Percentiles rank a stretch among this genome's conserved stretches.
These are phyloP conservation scores for Neoascochyta sp. DNA, from an alignment of 2,329 filamentous ascomycete species.

Conservation along the genomic window DNA sequence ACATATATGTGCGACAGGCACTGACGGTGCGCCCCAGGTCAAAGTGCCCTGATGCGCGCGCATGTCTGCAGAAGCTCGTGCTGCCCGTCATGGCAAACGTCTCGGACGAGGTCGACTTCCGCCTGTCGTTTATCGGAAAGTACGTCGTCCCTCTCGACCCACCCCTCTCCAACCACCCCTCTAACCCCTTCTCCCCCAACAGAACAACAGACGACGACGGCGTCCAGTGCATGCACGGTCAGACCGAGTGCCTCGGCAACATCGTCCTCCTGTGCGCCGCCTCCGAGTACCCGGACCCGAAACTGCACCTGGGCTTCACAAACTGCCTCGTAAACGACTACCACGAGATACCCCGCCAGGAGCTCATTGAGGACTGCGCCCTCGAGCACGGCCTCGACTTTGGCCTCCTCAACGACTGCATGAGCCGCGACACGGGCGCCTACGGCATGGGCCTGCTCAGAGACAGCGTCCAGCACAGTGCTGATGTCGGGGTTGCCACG, in stretches of 20 bases:
- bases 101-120: slow-evolving; percentile 83
- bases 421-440: slow-evolving; percentile 70
- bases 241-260: slow-evolving; percentile 86
- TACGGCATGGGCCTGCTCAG: slow-evolving; percentile 66
- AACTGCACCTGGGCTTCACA: slow-evolving; percentile 86
- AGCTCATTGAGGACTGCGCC: slow-evolving; percentile 81
- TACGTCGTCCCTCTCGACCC: slow-evolving; percentile 41
- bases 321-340: slow-evolving; percentile 84
- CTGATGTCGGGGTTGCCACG: slow-evolving; percentile 44
- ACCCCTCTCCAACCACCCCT: neutral
- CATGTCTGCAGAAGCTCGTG: slow-evolving; percentile 76
- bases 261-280: slow-evolving; percentile 91
- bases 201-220: slow-evolving; percentile 63
- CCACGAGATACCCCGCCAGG: slow-evolving; percentile 68
- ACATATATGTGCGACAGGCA: neutral
- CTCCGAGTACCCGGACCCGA: slow-evolving; percentile 76
- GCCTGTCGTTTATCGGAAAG: slow-evolving; percentile 83
- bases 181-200: neutral
- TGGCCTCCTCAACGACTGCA: slow-evolving; percentile 74
- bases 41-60: slow-evolving; percentile 88
- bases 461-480: slow-evolving; percentile 62
- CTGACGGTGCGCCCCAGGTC: slow-evolving; percentile 22
- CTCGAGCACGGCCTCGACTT: slow-evolving; percentile 88
- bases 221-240: slow-evolving; percentile 84
- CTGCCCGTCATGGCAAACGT: slow-evolving; percentile 82